These are phyloP conservation scores for Wilcoxina mikolae DNA, from an alignment of 495 filamentous ascomycete genomes.

Conservation along the genomic window DNA sequence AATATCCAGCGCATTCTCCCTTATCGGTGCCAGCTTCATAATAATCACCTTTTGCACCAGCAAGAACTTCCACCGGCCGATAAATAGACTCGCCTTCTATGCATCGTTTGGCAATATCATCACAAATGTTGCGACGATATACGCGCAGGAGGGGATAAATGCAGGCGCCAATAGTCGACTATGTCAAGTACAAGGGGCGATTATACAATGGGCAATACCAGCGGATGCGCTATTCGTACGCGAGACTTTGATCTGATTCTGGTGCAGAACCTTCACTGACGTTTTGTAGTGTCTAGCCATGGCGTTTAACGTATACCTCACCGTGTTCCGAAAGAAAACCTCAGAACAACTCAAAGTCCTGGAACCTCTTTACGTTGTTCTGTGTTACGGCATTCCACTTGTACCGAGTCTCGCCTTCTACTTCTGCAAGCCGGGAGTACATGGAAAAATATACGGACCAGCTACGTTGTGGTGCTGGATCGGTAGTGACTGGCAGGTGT, in stretches of 20 bases:
- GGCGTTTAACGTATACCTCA: constrained; percentile 77
- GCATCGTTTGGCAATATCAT: constrained; percentile 73
- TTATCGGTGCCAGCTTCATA: constrained; percentile 59
- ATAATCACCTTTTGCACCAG: constrained; percentile 53
- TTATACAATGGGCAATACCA: constrained; percentile 59
- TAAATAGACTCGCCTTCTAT: constrained; percentile 76
- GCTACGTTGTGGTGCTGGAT: constrained; percentile 85
- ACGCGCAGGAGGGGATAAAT: constrained; percentile 42
- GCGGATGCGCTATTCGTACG: constrained; percentile 44
- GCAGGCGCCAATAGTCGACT: constrained; percentile 35
- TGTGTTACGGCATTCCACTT: constrained; percentile 65
- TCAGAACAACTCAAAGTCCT: constrained; percentile 49
- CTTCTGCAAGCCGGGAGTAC: constrained; percentile 41
- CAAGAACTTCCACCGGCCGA: constrained; percentile 59
- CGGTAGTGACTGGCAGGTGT: constrained; percentile 47
- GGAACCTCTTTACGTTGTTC: constrained; percentile 55
- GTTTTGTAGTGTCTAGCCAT: constrained; percentile 47
- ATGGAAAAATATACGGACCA: constrained; percentile 53
- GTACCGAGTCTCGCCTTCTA: constrained; percentile 54
- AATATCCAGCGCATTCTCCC: constrained; percentile 39
- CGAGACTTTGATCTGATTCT: neutral
- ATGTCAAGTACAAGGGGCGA: constrained; percentile 63
- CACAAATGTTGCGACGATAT: constrained; percentile 64
- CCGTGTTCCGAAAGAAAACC: constrained; percentile 65
- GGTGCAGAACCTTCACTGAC: neutral